Conservation (phyloP, 2,329 filamentous ascomycete species). For the Colletotrichum agaves region DNA sequence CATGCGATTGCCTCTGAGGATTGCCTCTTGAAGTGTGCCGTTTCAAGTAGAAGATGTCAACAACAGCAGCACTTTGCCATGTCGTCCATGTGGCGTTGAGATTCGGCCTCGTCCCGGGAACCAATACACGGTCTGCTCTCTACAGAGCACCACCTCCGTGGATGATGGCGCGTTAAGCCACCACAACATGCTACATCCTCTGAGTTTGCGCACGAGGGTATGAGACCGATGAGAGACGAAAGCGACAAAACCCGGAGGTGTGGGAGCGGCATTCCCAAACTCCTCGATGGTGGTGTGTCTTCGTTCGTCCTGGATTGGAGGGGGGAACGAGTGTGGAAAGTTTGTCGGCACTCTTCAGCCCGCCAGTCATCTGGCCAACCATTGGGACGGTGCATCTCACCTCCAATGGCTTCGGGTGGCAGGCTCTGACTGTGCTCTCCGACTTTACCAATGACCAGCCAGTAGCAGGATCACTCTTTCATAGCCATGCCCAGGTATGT, state of each 20-base stretch:
- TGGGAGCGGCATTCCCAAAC: conserved; percentile 17
- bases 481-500: conserved; percentile 19
- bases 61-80: neutral
- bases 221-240: conserved; percentile 24
- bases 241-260: conserved; percentile 12
- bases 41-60: conserved; percentile 35
- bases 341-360: conserved; percentile 23
- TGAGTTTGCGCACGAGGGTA: conserved; percentile 3
- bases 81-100: neutral
- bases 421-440: conserved; percentile 11
- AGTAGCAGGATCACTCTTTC: neutral
- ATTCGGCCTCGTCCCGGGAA: conserved; percentile 6
- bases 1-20: conserved; percentile 17
- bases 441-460: neutral
- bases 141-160: conserved; percentile 5
- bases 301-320: conserved; percentile 27
- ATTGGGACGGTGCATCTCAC: conserved; percentile 5
- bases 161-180: conserved; percentile 19
- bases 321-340: conserved; percentile 30
- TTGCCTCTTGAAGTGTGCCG: conserved; percentile 19
- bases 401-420: conserved; percentile 12
- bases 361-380: conserved; percentile 18
- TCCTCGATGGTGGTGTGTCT: conserved; percentile 8
- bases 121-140: conserved; percentile 10
- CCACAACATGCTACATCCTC: neutral